Evolutionary conservation across 2,329 filamentous ascomycete genomes (phyloP).

Genomic region (Westerdykella sp.): DNA sequence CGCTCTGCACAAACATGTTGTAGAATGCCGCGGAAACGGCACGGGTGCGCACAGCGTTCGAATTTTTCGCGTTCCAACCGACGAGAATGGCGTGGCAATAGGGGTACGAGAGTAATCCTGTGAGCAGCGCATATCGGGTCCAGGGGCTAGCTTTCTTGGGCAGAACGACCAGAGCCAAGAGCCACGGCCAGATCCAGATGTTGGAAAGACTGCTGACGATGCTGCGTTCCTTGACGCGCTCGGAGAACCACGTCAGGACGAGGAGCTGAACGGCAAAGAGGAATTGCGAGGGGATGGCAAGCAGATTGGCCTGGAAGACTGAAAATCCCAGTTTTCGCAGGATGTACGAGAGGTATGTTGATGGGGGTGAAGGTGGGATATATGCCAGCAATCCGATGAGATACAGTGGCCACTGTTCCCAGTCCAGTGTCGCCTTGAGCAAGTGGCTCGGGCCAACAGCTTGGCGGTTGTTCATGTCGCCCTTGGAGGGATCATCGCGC

Average conservation of each 20-base stretch:
- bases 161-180: slow-evolving; percentile 49
- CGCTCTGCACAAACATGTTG: slow-evolving; percentile 44
- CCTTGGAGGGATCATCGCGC: slow-evolving; percentile 53
- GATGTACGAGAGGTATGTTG: slow-evolving; percentile 48
- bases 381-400: slow-evolving; percentile 42
- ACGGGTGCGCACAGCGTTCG: slow-evolving; percentile 36
- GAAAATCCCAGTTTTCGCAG: slow-evolving; percentile 55
- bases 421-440: slow-evolving; percentile 22
- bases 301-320: slow-evolving; percentile 57
- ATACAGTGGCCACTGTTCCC: slow-evolving; percentile 30
- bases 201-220: slow-evolving; percentile 47
- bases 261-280: slow-evolving; percentile 39
- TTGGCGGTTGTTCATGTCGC: slow-evolving; percentile 45
- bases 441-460: slow-evolving; percentile 16
- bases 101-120: slow-evolving; percentile 48
- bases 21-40: slow-evolving; percentile 38
- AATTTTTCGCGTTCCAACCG: slow-evolving; percentile 36
- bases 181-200: slow-evolving; percentile 55
- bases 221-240: slow-evolving; percentile 43
- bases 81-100: slow-evolving; percentile 45
- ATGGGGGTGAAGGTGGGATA: slow-evolving; percentile 14
- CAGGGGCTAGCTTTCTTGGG: slow-evolving; percentile 42
- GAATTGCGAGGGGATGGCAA: slow-evolving; percentile 49
- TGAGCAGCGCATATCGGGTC: slow-evolving; percentile 49
- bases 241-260: slow-evolving; percentile 42